Evolutionary conservation across 352 stramenopile genomes (phyloP).

Genomic region (Aphanomyces stellatus): DNA sequence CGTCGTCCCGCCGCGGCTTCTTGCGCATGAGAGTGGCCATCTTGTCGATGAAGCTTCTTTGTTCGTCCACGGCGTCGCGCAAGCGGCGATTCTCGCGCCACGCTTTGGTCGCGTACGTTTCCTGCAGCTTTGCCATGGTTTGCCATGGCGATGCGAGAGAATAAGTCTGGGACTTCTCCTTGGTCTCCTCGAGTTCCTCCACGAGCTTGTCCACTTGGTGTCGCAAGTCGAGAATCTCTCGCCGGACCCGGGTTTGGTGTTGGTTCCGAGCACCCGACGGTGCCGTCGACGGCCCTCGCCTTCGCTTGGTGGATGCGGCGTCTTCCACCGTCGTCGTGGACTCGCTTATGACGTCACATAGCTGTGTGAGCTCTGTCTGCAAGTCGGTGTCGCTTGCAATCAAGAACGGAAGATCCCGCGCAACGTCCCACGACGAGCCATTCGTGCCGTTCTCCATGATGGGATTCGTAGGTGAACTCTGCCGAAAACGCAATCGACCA

Average conservation of each 20-base stretch:
- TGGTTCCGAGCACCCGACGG: not conserved
- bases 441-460: too few species aligned
- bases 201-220: not conserved
- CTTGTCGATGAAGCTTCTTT: not conserved
- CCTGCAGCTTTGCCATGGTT: not conserved
- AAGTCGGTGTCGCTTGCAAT: not conserved
- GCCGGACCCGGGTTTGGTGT: not conserved
- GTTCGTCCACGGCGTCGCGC: not conserved
- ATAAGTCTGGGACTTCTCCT: not conserved
- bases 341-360: not conserved
- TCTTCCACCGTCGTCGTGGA: not conserved
- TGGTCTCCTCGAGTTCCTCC: not conserved
- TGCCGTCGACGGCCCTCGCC: not conserved
- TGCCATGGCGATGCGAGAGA: not conserved
- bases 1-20: not conserved
- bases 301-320: not conserved
- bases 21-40: not conserved
- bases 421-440: not conserved
- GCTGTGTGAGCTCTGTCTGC: not conserved
- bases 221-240: not conserved
- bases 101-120: not conserved
- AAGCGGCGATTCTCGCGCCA: not conserved
- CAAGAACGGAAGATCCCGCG: not conserved
- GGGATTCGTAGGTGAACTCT: too few species aligned
- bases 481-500: too few species aligned